Evolutionary conservation across 2,329 filamentous ascomycete genomes (phyloP), one percentile per base, ranked within the genome.

Genomic region (Aspergillus latus): DNA sequence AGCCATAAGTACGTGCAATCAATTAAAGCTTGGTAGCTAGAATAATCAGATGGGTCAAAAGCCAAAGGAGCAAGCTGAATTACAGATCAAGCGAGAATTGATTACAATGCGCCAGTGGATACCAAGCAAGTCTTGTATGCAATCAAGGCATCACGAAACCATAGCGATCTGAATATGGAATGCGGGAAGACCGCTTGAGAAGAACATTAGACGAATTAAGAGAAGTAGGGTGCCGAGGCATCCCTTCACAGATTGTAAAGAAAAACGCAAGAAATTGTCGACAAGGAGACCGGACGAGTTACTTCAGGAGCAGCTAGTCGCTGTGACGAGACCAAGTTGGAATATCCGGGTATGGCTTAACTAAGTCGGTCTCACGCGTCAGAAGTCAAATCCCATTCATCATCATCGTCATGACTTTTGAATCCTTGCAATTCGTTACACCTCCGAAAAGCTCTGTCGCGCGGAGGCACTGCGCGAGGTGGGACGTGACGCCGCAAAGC

Each of bases 391-490:
- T 45, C 49, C 45, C 54, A 40, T 55, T 44, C 42, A 45, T 55
- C 34, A 52, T 40, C 13, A 49, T 54, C 46, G 37, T 50, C 30
- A 46, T n/a, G 10, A 16, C 43, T 40, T 21, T 40, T 42, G 26
- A 30, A 26, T 44, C 39, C 34, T n/a, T 32, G 3, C 16, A 10
- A 15, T 4, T 34, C 16, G 40, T 52, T 26, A 55, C 37, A 15
- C 26, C 21, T 55, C 49, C 5, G 57, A 51, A 11, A 60, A 15
- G 40, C 62, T 63, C 61, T 71, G 72, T 48, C 67, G 64, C 48
- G 68, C 69, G 5, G 70, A 72, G 48, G 65, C 66, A n/a, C 56
- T 64, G 10, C 63, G 64, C 1, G 69, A 72, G 30, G 68, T 67
- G 13, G 60, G 68, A 26, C 68, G 70, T 4, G 72, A 74, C 45